Base-by-base conservation (phyloP, 768 basidiomycete species). In the Amanita muscaria region DNA sequence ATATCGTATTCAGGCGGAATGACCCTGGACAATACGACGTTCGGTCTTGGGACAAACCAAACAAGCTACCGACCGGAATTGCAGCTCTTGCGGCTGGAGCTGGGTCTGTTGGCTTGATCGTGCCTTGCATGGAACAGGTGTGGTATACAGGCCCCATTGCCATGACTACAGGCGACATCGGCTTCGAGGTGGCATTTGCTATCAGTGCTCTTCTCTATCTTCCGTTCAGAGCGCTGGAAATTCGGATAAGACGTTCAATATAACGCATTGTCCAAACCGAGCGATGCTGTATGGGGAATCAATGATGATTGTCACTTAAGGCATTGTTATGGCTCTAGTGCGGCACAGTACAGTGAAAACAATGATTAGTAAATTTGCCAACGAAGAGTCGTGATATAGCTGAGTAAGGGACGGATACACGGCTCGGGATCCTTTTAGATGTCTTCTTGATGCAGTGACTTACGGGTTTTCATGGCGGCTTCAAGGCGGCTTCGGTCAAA, bases 61-160 rank as follows among this genome's bases (percentile, higher is more conserved):
- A 59, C 2, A 60, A 61, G 19, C 69, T 89, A 8, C 88, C 88
- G 1, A 69, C 72, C 21, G 88, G 88, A 1, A 52, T 70, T n/a
- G 77, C 88, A 1, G 85, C 84, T 14, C 48, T 88, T 6, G 59
- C 59, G 0, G 75, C 87, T 2, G 67, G 63, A 6, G 37, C 74
- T 3, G 57, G 71, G 38, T 71, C 77, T 3, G 77, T 81, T 41
- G 76, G 65, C 8, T 65, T 87, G 6, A 61, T 81, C 11, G 63
- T 88, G 11, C 77, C 83, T 4, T 73, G 69, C 43, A 89, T 89
- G 79, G 62, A 75, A 50, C 84, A 89, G 59, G 76, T 74, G 21
- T 89, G 83, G 84, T 89, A 76, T 53, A 65, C 69, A 0, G 88
- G 88, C 1, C 86, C 86, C 5, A 79, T 89, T 36, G 88, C 80